Conservation (phyloP, 2,329 filamentous ascomycete species). For the Phialophora macrospora region DNA sequence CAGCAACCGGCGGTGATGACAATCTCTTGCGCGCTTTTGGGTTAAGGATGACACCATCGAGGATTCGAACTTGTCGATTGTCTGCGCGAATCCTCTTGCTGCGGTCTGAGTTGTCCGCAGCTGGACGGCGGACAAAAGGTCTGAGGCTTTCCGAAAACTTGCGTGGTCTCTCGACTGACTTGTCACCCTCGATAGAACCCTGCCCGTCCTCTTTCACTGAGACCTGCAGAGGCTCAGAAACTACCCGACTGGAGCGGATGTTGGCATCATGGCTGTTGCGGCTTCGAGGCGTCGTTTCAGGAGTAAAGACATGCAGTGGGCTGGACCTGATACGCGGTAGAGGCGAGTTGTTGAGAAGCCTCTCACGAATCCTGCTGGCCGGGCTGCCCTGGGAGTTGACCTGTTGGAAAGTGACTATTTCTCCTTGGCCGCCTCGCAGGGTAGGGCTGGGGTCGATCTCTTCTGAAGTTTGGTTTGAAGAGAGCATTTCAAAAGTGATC, state of each 20-base stretch:
- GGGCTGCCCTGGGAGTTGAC: slow-evolving; percentile 4
- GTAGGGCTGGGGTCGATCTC: not conserved
- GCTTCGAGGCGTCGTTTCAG: slow-evolving; percentile 5
- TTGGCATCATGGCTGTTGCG: not conserved
- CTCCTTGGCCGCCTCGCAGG: slow-evolving; percentile 25
- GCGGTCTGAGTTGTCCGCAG: slow-evolving; percentile 20
- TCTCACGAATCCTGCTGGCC: not conserved
- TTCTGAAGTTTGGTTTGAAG: not conserved
- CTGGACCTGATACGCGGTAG: not conserved
- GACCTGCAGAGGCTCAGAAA: not conserved
- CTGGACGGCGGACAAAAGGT: slow-evolving; percentile 22
- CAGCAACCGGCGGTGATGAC: slow-evolving; percentile 14
- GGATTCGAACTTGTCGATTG: slow-evolving; percentile 34
- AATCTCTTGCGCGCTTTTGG: slow-evolving; percentile 24
- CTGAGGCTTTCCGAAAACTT: slow-evolving; percentile 12
- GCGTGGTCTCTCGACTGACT: slow-evolving; percentile 18
- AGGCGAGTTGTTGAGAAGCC: not conserved
- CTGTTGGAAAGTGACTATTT: slow-evolving; percentile 18
- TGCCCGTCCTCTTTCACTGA: slow-evolving; percentile 5
- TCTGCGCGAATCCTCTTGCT: slow-evolving; percentile 28
- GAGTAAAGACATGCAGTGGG: slow-evolving; percentile 2
- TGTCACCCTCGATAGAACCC: slow-evolving; percentile 12
- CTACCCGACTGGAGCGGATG: not conserved
- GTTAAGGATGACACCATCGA: slow-evolving; percentile 34
- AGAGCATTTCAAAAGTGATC: slow-evolving; percentile 25